A percentile compares a stretch with the other conserved stretches of the same genome.
Evolutionary conservation across 2,329 filamentous ascomycete genomes (phyloP).

Genomic region (Paecilomyces niveus): DNA sequence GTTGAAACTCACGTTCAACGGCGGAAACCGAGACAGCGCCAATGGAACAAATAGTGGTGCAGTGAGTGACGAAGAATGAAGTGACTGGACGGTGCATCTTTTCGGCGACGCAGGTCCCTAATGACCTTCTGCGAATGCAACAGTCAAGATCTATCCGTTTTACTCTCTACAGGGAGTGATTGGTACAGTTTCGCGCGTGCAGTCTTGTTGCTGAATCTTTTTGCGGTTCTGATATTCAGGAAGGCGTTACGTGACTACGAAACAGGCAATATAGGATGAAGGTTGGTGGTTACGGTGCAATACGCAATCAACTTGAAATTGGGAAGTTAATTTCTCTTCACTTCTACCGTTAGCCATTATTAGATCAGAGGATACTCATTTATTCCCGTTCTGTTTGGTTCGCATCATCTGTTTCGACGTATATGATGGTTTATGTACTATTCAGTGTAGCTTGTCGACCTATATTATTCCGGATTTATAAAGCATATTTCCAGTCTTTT

Average conservation of each 20-base stretch:
- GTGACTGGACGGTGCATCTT: neutral
- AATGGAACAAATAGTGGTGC: slow-evolving; percentile 25
- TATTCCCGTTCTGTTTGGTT: slow-evolving; percentile 1
- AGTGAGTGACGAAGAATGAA: slow-evolving; percentile 26
- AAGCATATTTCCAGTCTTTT: too few species aligned
- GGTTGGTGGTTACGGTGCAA: slow-evolving; percentile 15
- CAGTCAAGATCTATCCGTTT: slow-evolving; percentile 3
- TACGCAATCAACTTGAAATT: slow-evolving; percentile 12
- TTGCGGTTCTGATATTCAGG: slow-evolving; percentile 6
- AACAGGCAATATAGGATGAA: slow-evolving; percentile 13
- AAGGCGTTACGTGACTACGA: slow-evolving; percentile 17
- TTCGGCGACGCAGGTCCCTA: neutral
- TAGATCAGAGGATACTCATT: slow-evolving; percentile 1
- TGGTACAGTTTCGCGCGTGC: slow-evolving; percentile 5
- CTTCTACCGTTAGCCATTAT: slow-evolving; percentile 1
- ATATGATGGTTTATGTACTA: neutral
- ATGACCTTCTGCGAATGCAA: slow-evolving; percentile 1
- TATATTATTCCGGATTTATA: neutral
- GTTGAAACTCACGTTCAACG: slow-evolving; percentile 60
- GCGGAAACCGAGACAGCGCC: slow-evolving; percentile 26
- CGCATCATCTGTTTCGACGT: neutral
- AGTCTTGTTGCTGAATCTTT: slow-evolving; percentile 8
- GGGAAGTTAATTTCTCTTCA: slow-evolving; percentile 8
- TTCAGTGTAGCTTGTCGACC: neutral
- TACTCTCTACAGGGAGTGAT: slow-evolving; percentile 4